Conservation (phyloP, 1,284 basidiomycete species). For the Mycena citricolor region DNA sequence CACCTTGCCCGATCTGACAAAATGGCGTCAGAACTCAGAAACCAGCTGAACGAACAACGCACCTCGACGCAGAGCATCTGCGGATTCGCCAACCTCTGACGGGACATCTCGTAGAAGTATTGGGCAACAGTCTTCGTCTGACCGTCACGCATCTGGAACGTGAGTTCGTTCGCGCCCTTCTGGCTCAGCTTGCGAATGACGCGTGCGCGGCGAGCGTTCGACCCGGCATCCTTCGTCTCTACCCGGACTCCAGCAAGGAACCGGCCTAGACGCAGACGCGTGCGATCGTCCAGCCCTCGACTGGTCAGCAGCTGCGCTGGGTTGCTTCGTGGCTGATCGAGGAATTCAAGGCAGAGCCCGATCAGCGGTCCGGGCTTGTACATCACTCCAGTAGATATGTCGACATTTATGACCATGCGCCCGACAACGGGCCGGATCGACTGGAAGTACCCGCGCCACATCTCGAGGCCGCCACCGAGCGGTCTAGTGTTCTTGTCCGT, state of each 20-base stretch:
- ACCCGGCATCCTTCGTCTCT: slow-evolving; percentile 26
- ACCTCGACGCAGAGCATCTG: slow-evolving; percentile 54
- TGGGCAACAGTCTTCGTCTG: slow-evolving; percentile 45
- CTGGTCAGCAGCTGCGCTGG: slow-evolving; percentile 22
- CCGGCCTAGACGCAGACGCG: slow-evolving; percentile 33
- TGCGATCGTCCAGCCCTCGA: slow-evolving; percentile 39
- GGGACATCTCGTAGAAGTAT: slow-evolving; percentile 46
- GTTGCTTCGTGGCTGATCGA: slow-evolving; percentile 31
- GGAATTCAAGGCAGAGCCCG: slow-evolving; percentile 46
- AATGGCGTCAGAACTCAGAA: slow-evolving; percentile 3
- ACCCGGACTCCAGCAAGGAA: slow-evolving; percentile 37
- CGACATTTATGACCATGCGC: slow-evolving; percentile 58
- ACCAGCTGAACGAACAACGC: slow-evolving; percentile 14
- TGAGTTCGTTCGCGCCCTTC: slow-evolving; percentile 40
- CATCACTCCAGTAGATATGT: slow-evolving; percentile 64
- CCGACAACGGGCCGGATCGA: slow-evolving; percentile 56
- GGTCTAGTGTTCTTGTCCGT: slow-evolving; percentile 50
- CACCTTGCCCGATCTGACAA: slow-evolving; percentile 48
- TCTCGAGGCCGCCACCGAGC: slow-evolving; percentile 47
- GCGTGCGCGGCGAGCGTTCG: slow-evolving; percentile 30
- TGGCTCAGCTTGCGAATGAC: slow-evolving; percentile 45
- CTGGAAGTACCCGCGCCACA: slow-evolving; percentile 62
- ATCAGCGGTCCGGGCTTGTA: slow-evolving; percentile 44
- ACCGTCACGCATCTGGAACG: slow-evolving; percentile 46
- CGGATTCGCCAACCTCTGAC: slow-evolving; percentile 43